A percentile compares a stretch with the other conserved stretches of the same genome.
Conservation (phyloP, 352 stramenopile genomes). For the Ophiocytium majus region DNA sequence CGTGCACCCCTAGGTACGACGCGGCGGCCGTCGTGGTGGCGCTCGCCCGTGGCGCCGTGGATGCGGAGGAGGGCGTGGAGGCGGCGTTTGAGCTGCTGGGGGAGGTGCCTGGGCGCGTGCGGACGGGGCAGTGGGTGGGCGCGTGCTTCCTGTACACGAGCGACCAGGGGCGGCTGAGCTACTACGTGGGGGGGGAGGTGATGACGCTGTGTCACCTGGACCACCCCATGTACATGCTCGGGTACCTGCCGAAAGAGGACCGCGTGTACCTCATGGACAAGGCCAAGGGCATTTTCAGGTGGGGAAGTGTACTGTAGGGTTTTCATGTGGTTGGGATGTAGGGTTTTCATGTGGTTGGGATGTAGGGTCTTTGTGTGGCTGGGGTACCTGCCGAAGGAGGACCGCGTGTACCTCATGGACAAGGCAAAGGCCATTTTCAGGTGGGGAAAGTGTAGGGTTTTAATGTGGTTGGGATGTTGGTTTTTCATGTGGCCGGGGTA, state of each 20-base stretch:
- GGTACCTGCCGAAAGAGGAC: constrained; percentile 97
- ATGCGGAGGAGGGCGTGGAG: constrained; percentile 90
- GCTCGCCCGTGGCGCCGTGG: constrained; percentile 78
- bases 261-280: constrained; percentile 98
- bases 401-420: constrained; percentile 96
- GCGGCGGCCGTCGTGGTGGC: constrained; percentile 73
- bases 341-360: too few species aligned
- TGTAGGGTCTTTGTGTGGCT: too few species aligned
- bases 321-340: too few species aligned
- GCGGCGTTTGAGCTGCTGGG: constrained; percentile 95
- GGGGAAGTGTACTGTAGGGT: too few species aligned
- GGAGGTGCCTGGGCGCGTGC: constrained; percentile 74
- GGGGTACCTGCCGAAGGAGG: constrained; percentile 96
- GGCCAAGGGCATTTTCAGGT: constrained; percentile 81
- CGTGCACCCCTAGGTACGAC: constrained; percentile 3
- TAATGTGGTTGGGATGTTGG: too few species aligned
- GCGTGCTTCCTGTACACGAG: constrained; percentile 98
- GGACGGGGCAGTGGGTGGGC: constrained; percentile 95
- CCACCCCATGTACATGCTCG: constrained; percentile 92
- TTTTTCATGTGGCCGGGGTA: too few species aligned
- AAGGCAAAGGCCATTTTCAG: constrained; percentile 87
- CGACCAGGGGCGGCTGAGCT: constrained; percentile 79
- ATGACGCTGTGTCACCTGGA: constrained; percentile 95
- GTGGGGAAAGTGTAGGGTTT: too few species aligned
- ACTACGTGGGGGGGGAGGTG: constrained; percentile 98